These are phyloP conservation scores for Fusarium sp. DNA, from an alignment of 2,329 filamentous ascomycete genomes.

Conservation along the genomic window DNA sequence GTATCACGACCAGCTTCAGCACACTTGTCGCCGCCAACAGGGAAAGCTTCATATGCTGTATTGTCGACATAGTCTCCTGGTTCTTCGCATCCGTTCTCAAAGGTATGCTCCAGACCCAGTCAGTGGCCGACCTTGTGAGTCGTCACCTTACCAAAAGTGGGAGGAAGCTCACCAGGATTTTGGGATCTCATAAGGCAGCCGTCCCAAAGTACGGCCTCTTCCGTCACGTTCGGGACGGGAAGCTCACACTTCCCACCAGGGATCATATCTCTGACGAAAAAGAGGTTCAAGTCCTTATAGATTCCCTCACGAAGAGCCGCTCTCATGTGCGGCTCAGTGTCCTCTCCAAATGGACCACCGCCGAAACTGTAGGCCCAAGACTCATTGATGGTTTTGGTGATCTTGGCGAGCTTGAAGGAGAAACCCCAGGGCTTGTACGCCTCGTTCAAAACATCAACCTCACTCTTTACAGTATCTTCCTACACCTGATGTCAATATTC, in stretches of 20 bases:
- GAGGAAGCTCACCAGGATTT: background rate
- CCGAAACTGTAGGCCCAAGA: conserved; percentile 2
- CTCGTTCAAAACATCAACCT: conserved; percentile 15
- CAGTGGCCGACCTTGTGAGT: conserved; percentile 31
- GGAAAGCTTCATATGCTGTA: conserved; percentile 16
- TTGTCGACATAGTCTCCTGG: conserved; percentile 29
- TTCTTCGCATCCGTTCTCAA: conserved; percentile 23
- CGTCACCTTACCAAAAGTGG: background rate
- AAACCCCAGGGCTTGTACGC: conserved; percentile 18
- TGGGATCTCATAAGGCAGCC: conserved; percentile 20
- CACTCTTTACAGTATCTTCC: conserved; percentile 3
- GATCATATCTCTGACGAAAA: conserved; percentile 6
- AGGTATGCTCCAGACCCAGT: conserved; percentile 33
- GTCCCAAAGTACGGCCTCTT: conserved; percentile 10
- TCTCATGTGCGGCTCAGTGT: conserved; percentile 3
- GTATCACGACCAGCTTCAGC: conserved; percentile 1
- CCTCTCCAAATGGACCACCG: background rate
- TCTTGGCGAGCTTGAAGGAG: conserved; percentile 23
- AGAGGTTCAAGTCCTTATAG: conserved; percentile 29
- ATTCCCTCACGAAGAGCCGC: conserved; percentile 17
- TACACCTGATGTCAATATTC: background rate
- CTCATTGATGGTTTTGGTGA: conserved; percentile 8
- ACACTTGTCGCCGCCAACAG: background rate
- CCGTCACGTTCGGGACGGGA: conserved; percentile 12
- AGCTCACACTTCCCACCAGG: conserved; percentile 20